Conservation (phyloP, 768 basidiomycete genomes). For the Pleurotus tuber-regium region DNA sequence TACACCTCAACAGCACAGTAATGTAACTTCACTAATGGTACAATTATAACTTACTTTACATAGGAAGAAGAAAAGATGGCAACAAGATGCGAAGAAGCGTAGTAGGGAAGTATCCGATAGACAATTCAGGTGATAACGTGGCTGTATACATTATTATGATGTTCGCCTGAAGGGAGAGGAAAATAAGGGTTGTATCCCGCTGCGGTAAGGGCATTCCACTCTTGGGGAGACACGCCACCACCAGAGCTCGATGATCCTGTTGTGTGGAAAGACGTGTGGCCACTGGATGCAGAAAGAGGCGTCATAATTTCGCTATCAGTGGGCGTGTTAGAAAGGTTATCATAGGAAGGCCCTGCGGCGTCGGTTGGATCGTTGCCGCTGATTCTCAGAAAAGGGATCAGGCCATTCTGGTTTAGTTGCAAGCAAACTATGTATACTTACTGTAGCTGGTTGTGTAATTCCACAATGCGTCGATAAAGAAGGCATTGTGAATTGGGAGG, state of each 20-base stretch:
- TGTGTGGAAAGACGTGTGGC: conserved; percentile 42
- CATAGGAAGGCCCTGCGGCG: conserved; percentile 46
- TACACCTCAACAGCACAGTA: conserved; percentile 1
- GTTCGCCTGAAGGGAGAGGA: conserved; percentile 47
- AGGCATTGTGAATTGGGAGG: conserved; percentile 50
- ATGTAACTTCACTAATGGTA: conserved; percentile 15
- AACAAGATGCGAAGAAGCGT: conserved; percentile 11
- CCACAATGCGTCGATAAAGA: conserved; percentile 56
- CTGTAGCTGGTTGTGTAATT: conserved; percentile 65
- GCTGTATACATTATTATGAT: conserved; percentile 50
- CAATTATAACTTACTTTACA: conserved; percentile 15
- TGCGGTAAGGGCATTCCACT: conserved; percentile 58
- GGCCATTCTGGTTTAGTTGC: not conserved
- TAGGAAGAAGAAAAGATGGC: conserved; percentile 18
- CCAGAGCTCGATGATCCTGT: conserved; percentile 32
- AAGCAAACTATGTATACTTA: conserved; percentile 36
- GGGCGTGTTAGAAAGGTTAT: conserved; percentile 46
- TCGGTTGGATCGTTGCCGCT: conserved; percentile 53
- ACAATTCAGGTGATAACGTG: conserved; percentile 51
- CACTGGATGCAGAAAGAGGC: conserved; percentile 48
- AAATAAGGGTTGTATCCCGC: conserved; percentile 70
- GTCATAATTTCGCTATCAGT: conserved; percentile 64
- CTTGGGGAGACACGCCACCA: conserved; percentile 50
- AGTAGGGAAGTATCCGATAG: conserved; percentile 12
- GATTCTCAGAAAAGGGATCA: conserved; percentile 12